Evolutionary conservation across 2,329 filamentous ascomycete genomes (phyloP).

Genomic region (Botrytis tulipae): DNA sequence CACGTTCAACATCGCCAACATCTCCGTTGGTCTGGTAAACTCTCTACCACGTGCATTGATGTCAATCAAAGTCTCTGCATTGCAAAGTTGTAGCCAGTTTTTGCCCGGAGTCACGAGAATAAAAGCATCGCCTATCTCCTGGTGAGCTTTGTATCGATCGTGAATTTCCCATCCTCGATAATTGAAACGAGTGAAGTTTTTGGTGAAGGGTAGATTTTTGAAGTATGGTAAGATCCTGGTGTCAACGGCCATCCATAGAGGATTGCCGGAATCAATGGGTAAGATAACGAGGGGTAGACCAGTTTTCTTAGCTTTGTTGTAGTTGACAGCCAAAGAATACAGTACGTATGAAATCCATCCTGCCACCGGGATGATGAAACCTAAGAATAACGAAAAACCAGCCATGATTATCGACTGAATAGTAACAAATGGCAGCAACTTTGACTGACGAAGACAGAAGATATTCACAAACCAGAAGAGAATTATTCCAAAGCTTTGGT

Average conservation of each 20-base stretch:
- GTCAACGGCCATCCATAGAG: slow-evolving; percentile 16
- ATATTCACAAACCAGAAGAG: neutral
- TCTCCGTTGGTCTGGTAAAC: slow-evolving; percentile 14
- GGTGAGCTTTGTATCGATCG: slow-evolving; percentile 15
- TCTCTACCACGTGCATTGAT: neutral
- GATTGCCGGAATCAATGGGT: slow-evolving; percentile 14
- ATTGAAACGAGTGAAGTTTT: slow-evolving; percentile 20
- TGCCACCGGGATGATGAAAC: neutral
- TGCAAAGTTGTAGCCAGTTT: slow-evolving; percentile 17
- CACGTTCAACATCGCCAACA: slow-evolving; percentile 15
- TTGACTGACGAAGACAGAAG: neutral
- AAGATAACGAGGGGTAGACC: slow-evolving; percentile 13
- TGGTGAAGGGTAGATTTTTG: slow-evolving; percentile 11
- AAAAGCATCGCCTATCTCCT: slow-evolving; percentile 17
- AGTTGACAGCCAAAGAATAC: slow-evolving; percentile 10
- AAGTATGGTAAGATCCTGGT: slow-evolving; percentile 11
- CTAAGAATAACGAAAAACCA: slow-evolving; percentile 5
- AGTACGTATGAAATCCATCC: slow-evolving; percentile 9
- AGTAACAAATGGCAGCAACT: neutral
- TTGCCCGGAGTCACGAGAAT: slow-evolving; percentile 17
- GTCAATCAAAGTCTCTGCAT: slow-evolving; percentile 6
- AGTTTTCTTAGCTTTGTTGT: slow-evolving; percentile 1
- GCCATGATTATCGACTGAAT: slow-evolving; percentile 1
- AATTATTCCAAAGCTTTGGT: neutral
- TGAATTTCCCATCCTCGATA: slow-evolving; percentile 19